Conservation (phyloP, 139 green algal species). For the Gonium pectorale region DNA sequence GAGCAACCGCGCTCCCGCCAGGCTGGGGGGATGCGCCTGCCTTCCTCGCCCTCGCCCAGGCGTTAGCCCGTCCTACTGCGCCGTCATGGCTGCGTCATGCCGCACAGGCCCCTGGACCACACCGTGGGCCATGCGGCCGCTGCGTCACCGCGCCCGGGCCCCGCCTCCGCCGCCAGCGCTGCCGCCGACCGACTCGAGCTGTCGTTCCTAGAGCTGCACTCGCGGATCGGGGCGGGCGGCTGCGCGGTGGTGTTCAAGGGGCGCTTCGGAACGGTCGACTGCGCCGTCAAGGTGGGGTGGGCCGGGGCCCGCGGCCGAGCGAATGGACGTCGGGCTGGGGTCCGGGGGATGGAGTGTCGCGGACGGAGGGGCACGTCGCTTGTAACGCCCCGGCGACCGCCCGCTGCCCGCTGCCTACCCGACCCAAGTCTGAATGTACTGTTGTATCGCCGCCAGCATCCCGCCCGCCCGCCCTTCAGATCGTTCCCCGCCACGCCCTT, state of each 20-base stretch:
- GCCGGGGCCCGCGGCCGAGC: neutral
- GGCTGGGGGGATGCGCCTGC: no score
- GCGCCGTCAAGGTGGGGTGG: slow-evolving; percentile 30
- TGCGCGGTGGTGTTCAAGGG: slow-evolving; percentile 41
- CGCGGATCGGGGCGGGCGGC: slow-evolving; percentile 12
- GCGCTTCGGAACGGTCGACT: slow-evolving; percentile 3
- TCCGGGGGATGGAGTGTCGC: neutral
- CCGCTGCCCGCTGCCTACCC: neutral
- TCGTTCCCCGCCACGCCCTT: neutral
- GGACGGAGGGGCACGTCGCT: neutral
- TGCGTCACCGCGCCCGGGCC: neutral
- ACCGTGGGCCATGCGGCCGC: neutral
- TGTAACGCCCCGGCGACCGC: neutral
- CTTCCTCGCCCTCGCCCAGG: no score
- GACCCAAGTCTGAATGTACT: neutral
- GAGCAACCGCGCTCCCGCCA: no score
- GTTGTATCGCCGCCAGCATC: neutral
- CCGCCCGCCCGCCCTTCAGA: neutral
- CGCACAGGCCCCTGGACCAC: no score
- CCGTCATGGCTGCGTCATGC: neutral
- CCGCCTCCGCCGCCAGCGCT: neutral
- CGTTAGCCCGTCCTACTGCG: neutral
- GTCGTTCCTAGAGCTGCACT: slow-evolving; percentile 15
- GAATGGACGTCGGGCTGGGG: neutral
- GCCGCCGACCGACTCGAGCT: neutral